A percentile compares a stretch with the other conserved stretches of the same genome.
phyloP scores from a whole-genome alignment of 2,329 filamentous ascomycete genomes.

The Penicillium sp. region DNA sequence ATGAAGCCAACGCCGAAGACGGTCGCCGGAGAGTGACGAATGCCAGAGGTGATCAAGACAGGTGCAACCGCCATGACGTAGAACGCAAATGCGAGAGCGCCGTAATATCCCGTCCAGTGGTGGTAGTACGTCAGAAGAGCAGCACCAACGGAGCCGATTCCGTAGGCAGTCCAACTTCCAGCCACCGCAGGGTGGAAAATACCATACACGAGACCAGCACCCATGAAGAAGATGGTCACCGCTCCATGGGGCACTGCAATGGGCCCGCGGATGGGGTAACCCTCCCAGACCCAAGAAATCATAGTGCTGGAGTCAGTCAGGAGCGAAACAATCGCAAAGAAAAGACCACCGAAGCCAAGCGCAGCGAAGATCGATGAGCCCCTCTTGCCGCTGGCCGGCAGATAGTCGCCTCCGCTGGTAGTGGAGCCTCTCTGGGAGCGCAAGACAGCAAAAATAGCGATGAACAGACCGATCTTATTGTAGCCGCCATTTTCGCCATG shows the following conservation, averaged over 20 bases:
- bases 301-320: conserved; percentile 97
- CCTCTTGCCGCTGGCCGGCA: conserved; percentile 54
- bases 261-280: conserved; percentile 85
- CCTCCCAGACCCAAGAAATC: conserved; percentile 98
- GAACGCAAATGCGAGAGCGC: conserved; percentile 68
- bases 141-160: conserved; percentile 74
- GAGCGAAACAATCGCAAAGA: conserved; percentile 88
- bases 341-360: conserved; percentile 74
- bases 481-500: conserved; percentile 85
- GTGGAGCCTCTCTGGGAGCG: conserved; percentile 68
- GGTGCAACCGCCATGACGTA: conserved; percentile 81
- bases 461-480: conserved; percentile 76
- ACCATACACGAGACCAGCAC: conserved; percentile 71
- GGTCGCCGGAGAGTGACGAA: conserved; percentile 70
- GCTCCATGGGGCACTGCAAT: conserved; percentile 86
- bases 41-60: conserved; percentile 70
- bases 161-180: conserved; percentile 75
- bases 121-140: conserved; percentile 70
- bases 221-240: conserved; percentile 84
- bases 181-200: conserved; percentile 68
- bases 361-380: conserved; percentile 70
- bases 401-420: conserved; percentile 49
- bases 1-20: conserved; percentile 89
- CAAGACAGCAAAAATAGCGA: conserved; percentile 73
- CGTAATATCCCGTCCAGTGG: conserved; percentile 88